Percentiles rank a stretch among this genome's conserved stretches.
phyloP scores from a whole-genome alignment of 2,329 filamentous ascomycete genomes.

The Penicillium sp. region DNA sequence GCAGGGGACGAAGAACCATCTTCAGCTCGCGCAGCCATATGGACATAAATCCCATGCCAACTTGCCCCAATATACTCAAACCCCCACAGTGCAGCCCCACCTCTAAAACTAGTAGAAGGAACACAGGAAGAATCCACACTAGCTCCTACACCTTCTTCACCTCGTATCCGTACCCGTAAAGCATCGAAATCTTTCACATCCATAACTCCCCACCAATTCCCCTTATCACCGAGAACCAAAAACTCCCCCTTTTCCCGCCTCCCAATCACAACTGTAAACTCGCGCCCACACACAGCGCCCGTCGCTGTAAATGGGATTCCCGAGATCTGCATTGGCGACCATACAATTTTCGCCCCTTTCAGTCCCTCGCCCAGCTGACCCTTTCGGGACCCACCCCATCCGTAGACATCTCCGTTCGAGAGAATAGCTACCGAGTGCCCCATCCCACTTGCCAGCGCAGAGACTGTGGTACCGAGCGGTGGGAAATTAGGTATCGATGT shows the following conservation, averaged over 20 bases:
- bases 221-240: conserved; percentile 64
- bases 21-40: conserved; percentile 36
- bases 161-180: background rate
- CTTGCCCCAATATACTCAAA: conserved; percentile 63
- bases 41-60: conserved; percentile 78
- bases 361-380: conserved; percentile 71
- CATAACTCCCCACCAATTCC: conserved; percentile 66
- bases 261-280: conserved; percentile 75
- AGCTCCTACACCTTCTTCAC: background rate
- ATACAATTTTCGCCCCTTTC: conserved; percentile 49
- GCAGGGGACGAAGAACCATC: background rate
- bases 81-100: background rate
- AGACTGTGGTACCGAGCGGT: conserved; percentile 57
- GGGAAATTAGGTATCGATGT: conserved; percentile 63
- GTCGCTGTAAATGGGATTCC: conserved; percentile 60
- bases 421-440: conserved; percentile 74
- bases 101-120: background rate
- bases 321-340: conserved; percentile 62
- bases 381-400: conserved; percentile 86
- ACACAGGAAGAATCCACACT: conserved; percentile 2
- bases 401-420: conserved; percentile 73
- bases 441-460: conserved; percentile 70
- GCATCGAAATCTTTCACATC: conserved; percentile 48
- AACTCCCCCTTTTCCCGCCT: conserved; percentile 58
- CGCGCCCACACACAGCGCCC: conserved; percentile 74